Percentiles rank a stretch among this genome's conserved stretches.
Conservation (phyloP, 345 rosid genomes). For the Salix exigua region DNA sequence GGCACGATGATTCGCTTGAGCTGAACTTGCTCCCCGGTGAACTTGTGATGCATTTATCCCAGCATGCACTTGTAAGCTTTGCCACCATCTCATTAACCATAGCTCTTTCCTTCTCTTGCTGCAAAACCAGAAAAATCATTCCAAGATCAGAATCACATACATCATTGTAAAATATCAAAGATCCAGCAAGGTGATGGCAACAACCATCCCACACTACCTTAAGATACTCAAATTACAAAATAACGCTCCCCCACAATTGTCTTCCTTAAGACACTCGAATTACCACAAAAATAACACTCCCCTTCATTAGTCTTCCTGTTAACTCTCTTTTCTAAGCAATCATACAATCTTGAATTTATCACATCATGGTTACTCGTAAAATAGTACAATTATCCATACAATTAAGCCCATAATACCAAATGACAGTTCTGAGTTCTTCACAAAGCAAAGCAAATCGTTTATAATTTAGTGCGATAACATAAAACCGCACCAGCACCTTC, state of each 20-base stretch:
- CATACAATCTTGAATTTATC: not conserved
- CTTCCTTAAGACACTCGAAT: not conserved
- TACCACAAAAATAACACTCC: not conserved
- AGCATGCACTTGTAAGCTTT: conserved; percentile 75
- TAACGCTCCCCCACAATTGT: too few relatives aligned
- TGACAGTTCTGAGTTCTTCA: not conserved
- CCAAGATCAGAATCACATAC: not conserved
- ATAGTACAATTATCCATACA: not conserved
- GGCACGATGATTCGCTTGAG: conserved; percentile 79
- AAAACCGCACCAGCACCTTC: not conserved
- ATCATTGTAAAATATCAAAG: not conserved
- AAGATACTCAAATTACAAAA: not conserved
- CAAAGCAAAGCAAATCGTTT: not conserved
- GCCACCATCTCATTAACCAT: conserved; percentile 78
- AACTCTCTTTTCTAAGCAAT: not conserved
- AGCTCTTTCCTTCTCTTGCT: conserved; percentile 89
- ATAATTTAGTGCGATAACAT: not conserved
- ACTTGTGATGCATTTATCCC: conserved; percentile 89
- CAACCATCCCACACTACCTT: not conserved
- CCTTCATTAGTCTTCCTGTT: not conserved
- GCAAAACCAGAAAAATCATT: conserved; percentile 17
- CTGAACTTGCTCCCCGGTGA: conserved; percentile 93
- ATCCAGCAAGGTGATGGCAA: not conserved
- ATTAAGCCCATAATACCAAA: not conserved
- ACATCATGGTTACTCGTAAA: not conserved